Base-by-base conservation (phyloP, 441 rosid genomes). In the Euphorbia corollata region DNA sequence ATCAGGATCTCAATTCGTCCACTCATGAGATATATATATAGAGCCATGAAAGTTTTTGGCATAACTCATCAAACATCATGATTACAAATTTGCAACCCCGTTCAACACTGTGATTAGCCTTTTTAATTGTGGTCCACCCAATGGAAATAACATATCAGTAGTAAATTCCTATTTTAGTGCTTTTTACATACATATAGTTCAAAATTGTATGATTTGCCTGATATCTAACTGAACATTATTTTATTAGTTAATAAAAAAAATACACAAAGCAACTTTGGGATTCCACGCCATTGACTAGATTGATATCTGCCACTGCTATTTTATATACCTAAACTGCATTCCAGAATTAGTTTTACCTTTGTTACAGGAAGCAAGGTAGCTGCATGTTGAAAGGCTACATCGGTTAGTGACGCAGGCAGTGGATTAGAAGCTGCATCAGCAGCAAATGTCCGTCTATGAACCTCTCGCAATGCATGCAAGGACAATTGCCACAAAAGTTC, bases 401-500 rank as follows among this genome's bases (percentile, higher is more conserved):
- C 99, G 10, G 99, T 95, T 47, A 95, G 77, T 23, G 98, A 85
- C 74, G 95, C 91, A 74, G 99, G 99, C 53, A 95, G 70, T 5
- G 98, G 97, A 68, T 85, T 92, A 64, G 96, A 86, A 68, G 87
- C 87, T 23, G 87, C 87, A 82, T 95, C 99, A 63, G 85, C 81
- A 43, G 96, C 78, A 83, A 95, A 95, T 20, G 95, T 95, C 68
- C 99, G 81, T 64, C 96, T 87, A 68, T 95, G 97, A 73, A 95
- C 99, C 84, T 95, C 99, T 63, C 96, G 80, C 68, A 95, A 60
- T 0, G 99, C 99, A 87, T 95, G 99, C 82, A 95, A 75, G 59
- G 99, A 95, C 75, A 95, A 98, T 81, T 95, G 97, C 99, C 99
- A 95, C 59, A 95, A 74, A 67, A 95, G 96, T 71, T 95, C 99